Evolutionary conservation across 768 basidiomycete species (phyloP).

Genomic region (Crucibulum laeve): DNA sequence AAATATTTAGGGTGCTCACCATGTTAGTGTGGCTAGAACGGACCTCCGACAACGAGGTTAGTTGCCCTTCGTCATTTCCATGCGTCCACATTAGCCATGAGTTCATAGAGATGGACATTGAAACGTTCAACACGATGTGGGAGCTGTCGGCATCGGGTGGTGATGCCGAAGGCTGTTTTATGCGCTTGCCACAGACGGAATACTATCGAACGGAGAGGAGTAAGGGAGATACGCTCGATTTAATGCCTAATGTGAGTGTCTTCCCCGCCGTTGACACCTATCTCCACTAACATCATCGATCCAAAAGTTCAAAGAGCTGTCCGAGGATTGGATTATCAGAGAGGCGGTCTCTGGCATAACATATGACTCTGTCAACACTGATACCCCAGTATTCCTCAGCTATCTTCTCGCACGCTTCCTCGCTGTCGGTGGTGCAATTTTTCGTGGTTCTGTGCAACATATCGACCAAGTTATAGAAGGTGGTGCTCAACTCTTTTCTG

Average conservation of each 20-base stretch:
- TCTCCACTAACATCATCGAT: background rate
- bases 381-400: constrained; percentile 52
- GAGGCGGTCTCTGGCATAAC: constrained; percentile 35
- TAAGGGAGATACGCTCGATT: constrained; percentile 10
- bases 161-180: constrained; percentile 47
- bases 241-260: constrained; percentile 12
- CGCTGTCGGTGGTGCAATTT: constrained; percentile 46
- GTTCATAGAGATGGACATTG: constrained; percentile 47
- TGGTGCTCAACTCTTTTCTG: constrained; percentile 30
- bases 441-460: constrained; percentile 55
- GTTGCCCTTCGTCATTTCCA: background rate
- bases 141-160: constrained; percentile 46
- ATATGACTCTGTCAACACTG: constrained; percentile 59
- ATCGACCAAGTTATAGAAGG: constrained; percentile 59
- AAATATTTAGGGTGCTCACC: constrained; percentile 57
- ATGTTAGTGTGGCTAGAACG: constrained; percentile 49
- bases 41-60: constrained; percentile 47
- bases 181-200: constrained; percentile 52
- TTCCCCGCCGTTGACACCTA: background rate
- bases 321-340: constrained; percentile 16
- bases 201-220: constrained; percentile 19
- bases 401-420: constrained; percentile 58
- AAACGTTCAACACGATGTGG: constrained; percentile 65
- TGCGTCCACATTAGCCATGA: background rate
- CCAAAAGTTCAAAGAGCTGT: constrained; percentile 23